Percentiles rank a stretch among this genome's conserved stretches.
Evolutionary conservation across 305 asterid species (phyloP).

Genomic region (Fraxinus paxiana): DNA sequence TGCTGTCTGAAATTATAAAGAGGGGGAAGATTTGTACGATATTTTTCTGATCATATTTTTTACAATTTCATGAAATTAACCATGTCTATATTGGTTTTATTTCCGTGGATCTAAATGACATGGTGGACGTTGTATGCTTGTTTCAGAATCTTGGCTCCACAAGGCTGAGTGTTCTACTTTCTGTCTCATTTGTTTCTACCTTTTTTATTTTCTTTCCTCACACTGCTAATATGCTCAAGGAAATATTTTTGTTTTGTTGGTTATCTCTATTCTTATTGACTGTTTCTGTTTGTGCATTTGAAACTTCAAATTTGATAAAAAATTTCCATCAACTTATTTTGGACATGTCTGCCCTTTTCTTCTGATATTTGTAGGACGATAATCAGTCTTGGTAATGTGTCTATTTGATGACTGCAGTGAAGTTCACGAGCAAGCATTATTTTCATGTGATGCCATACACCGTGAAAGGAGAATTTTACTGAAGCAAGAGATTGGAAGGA

Average conservation of each 20-base stretch:
- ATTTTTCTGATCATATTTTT: neutral
- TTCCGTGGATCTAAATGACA: neutral
- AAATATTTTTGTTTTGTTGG: neutral
- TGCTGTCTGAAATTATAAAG: neutral
- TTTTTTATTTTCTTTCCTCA: neutral
- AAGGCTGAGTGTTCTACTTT: neutral
- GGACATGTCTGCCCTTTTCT: neutral
- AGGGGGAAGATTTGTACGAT: neutral
- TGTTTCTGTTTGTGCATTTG: neutral
- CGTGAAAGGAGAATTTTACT: conserved; percentile 82
- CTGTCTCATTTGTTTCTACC: neutral
- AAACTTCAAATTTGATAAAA: neutral
- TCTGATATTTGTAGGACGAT: conserved; percentile 22
- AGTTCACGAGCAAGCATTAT: conserved; percentile 88
- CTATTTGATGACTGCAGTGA: conserved; percentile 58
- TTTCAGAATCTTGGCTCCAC: neutral
- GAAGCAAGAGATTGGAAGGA: conserved; percentile 98
- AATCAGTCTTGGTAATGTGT: conserved; percentile 22
- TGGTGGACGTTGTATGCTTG: neutral
- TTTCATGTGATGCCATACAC: conserved; percentile 84
- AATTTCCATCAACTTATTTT: neutral
- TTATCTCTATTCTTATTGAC: neutral
- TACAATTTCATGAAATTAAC: neutral
- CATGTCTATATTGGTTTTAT: neutral
- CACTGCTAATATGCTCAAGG: neutral